A percentile compares a stretch with the other conserved stretches of the same genome.
Conservation (phyloP, 768 basidiomycete species). For the Hygrophoropsis aurantiaca region DNA sequence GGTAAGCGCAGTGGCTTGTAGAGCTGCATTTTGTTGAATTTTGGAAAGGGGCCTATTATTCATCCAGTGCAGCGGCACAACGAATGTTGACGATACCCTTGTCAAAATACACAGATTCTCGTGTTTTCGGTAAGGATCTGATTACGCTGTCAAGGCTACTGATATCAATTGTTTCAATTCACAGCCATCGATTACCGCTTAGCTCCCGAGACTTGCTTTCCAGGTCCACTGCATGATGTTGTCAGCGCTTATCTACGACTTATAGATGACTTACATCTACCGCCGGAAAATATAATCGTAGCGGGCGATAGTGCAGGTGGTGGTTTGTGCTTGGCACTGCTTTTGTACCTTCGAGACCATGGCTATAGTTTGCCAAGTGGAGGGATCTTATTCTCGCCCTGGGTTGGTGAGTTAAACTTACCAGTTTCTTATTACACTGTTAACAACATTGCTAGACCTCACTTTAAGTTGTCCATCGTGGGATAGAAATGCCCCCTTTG, state of each 20-base stretch:
- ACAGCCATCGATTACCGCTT: constrained; percentile 91
- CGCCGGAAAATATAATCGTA: constrained; percentile 85
- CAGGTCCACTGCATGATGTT: constrained; percentile 84
- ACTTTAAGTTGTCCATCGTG: constrained; percentile 99
- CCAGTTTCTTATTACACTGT: constrained; percentile 10
- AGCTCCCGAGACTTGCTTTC: constrained; percentile 93
- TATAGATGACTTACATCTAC: constrained; percentile 84
- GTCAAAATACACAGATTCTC: constrained; percentile 83
- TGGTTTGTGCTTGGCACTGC: constrained; percentile 76
- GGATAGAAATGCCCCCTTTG: constrained; percentile 88
- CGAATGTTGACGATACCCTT: constrained; percentile 88
- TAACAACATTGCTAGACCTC: constrained; percentile 59
- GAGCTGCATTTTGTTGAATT: constrained; percentile 4
- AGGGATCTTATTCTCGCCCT: constrained; percentile 88
- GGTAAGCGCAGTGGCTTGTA: constrained; percentile 46
- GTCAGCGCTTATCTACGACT: constrained; percentile 86
- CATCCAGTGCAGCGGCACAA: constrained; percentile 89
- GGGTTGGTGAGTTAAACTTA: constrained; percentile 73
- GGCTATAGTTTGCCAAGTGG: constrained; percentile 80
- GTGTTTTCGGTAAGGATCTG: constrained; percentile 74
- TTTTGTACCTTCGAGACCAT: constrained; percentile 96
- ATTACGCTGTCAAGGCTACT: not conserved
- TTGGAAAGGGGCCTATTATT: constrained; percentile 81
- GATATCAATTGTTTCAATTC: not conserved
- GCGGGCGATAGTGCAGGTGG: constrained; percentile 95